Conservation (phyloP, 306 rosid genomes). For the Cucurbita moschata region DNA sequence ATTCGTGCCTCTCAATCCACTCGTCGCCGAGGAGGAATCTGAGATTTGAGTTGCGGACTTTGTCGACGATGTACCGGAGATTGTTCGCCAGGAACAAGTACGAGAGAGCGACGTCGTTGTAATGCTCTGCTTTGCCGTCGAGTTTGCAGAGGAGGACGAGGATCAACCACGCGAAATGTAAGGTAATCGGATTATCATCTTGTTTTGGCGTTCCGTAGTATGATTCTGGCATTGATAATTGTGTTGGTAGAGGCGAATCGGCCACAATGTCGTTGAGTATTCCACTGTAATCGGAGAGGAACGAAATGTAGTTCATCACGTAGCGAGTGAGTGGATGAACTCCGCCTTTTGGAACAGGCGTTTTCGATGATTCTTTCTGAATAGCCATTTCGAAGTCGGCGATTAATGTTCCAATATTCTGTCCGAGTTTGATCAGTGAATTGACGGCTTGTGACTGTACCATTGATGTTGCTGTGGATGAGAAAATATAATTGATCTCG, state of each 20-base stretch:
- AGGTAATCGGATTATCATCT: constrained; percentile 16
- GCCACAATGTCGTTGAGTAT: constrained; percentile 25
- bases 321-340: constrained; percentile 58
- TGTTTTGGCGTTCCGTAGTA: constrained; percentile 12
- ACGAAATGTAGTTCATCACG: constrained; percentile 42
- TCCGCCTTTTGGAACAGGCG: constrained; percentile 37
- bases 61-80: constrained; percentile 49
- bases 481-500: constrained; percentile 34
- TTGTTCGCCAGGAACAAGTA: constrained; percentile 57
- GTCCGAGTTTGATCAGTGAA: constrained; percentile 20
- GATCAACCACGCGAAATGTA: constrained; percentile 41
- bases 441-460: constrained; percentile 26
- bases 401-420: constrained; percentile 21
- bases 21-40: constrained; percentile 29
- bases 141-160: constrained; percentile 48
- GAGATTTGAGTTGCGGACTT: constrained; percentile 38
- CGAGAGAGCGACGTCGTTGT: constrained; percentile 44
- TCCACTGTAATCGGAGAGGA: constrained; percentile 37
- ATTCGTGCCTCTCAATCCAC: constrained; percentile 33
- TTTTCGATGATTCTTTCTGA: constrained; percentile 36
- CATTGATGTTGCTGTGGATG: constrained; percentile 23
- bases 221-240: constrained; percentile 33
- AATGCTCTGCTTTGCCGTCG: constrained; percentile 32
- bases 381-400: constrained; percentile 35
- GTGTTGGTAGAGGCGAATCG: constrained; percentile 18